phyloP scores from a whole-genome alignment of 2,329 filamentous ascomycete genomes.

The Samsoniella hepiali region DNA sequence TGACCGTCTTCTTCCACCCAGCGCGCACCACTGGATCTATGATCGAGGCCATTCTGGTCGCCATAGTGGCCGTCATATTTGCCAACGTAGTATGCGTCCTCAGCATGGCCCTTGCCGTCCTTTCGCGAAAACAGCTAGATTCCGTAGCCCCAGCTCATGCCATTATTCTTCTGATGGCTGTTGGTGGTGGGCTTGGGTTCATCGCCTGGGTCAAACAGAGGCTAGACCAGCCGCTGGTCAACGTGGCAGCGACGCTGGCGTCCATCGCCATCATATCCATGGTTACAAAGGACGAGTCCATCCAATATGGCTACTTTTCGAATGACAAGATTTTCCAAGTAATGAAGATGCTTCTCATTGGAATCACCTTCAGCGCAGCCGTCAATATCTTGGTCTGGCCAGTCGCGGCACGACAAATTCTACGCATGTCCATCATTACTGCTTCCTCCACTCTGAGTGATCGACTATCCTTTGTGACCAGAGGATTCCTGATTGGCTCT shows the following conservation, averaged over 20 bases:
- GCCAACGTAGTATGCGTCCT: slow-evolving; percentile 65
- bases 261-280: slow-evolving; percentile 87
- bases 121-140: slow-evolving; percentile 66
- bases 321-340: slow-evolving; percentile 78
- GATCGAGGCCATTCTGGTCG: slow-evolving; percentile 78
- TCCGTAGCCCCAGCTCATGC: slow-evolving; percentile 70
- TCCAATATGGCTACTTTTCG: slow-evolving; percentile 78
- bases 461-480: slow-evolving; percentile 75
- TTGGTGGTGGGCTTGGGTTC: slow-evolving; percentile 81
- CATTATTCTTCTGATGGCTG: slow-evolving; percentile 77
- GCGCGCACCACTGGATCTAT: slow-evolving; percentile 83
- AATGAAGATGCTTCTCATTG: slow-evolving; percentile 79
- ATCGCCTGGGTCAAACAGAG: slow-evolving; percentile 84
- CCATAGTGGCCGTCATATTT: slow-evolving; percentile 74
- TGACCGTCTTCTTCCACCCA: slow-evolving; percentile 94
- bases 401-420: slow-evolving; percentile 68
- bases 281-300: slow-evolving; percentile 84
- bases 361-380: slow-evolving; percentile 65
- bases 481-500: slow-evolving; percentile 77
- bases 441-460: slow-evolving; percentile 74
- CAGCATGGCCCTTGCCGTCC: slow-evolving; percentile 84
- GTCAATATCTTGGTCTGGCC: slow-evolving; percentile 78
- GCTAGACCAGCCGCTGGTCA: slow-evolving; percentile 74
- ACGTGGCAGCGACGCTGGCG: slow-evolving; percentile 79
- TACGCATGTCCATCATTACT: slow-evolving; percentile 69